Evolutionary conservation across 2,329 filamentous ascomycete genomes (phyloP).

Genomic region (Rhinocladiella similis): DNA sequence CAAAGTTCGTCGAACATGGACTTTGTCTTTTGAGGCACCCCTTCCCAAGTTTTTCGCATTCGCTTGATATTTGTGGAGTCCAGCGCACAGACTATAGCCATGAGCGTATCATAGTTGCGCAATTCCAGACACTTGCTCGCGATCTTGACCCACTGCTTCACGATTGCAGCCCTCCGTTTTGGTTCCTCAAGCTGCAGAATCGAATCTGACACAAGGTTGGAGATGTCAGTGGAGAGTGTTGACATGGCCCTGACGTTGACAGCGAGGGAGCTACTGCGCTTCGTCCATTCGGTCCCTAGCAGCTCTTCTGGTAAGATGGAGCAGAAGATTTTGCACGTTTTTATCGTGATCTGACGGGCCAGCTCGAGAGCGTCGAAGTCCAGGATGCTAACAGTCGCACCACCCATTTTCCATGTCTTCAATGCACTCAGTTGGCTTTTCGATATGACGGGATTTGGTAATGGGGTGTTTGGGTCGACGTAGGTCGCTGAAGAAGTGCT

Average conservation of each 20-base stretch:
- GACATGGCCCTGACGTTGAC: slow-evolving; percentile 95
- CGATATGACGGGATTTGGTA: slow-evolving; percentile 69
- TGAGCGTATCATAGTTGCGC: slow-evolving; percentile 93
- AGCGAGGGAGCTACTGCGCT: slow-evolving; percentile 74
- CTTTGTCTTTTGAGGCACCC: slow-evolving; percentile 80
- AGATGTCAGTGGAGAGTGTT: slow-evolving; percentile 84
- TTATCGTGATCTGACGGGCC: slow-evolving; percentile 87
- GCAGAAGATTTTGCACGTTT: slow-evolving; percentile 88
- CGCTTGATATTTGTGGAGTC: slow-evolving; percentile 90
- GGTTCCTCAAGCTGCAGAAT: slow-evolving; percentile 85
- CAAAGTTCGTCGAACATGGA: slow-evolving; percentile 75
- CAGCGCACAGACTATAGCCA: slow-evolving; percentile 94
- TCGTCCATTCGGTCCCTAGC: slow-evolving; percentile 89
- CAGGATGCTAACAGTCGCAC: slow-evolving; percentile 69
- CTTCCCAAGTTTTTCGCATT: slow-evolving; percentile 87
- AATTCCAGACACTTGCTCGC: slow-evolving; percentile 82
- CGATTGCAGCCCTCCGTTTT: slow-evolving; percentile 84
- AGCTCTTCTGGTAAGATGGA: slow-evolving; percentile 90
- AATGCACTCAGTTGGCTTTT: slow-evolving; percentile 76
- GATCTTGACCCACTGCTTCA: slow-evolving; percentile 99
- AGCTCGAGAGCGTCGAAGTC: slow-evolving; percentile 92
- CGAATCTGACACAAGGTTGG: slow-evolving; percentile 88
- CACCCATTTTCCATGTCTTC: slow-evolving; percentile 71
- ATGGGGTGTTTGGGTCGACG: slow-evolving; percentile 67
- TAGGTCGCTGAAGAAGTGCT: slow-evolving; percentile 73